Conservation (phyloP, 768 basidiomycete genomes). For the Cyclocybe cylindracea region DNA sequence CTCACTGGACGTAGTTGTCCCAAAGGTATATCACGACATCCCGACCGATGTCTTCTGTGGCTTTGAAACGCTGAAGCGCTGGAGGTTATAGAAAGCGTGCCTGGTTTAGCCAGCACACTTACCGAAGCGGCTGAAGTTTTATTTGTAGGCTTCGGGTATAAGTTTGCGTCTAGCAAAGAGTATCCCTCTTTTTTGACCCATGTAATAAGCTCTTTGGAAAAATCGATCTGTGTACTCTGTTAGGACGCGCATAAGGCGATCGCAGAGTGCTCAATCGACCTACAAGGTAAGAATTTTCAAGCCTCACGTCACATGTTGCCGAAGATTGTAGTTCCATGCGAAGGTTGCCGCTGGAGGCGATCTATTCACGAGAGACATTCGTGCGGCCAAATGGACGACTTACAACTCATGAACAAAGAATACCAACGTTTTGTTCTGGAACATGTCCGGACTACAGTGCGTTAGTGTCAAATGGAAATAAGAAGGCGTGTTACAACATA, state of each 20-base stretch:
- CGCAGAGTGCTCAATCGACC: neutral
- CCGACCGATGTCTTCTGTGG: slow-evolving; percentile 44
- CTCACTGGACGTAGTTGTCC: slow-evolving; percentile 95
- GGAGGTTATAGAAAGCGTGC: neutral
- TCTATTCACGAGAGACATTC: neutral
- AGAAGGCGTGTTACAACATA: slow-evolving; percentile 37
- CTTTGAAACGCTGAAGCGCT: slow-evolving; percentile 36
- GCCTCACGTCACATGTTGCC: slow-evolving; percentile 66
- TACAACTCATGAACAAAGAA: slow-evolving; percentile 96
- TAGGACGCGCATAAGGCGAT: neutral
- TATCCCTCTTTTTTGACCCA: slow-evolving; percentile 75
- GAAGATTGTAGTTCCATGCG: slow-evolving; percentile 80
- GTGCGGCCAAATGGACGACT: slow-evolving; percentile 26
- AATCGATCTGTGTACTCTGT: slow-evolving; percentile 67
- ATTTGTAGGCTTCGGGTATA: slow-evolving; percentile 61
- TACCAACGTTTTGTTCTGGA: slow-evolving; percentile 75
- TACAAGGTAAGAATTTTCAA: slow-evolving; percentile 88
- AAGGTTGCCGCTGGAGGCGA: slow-evolving; percentile 77
- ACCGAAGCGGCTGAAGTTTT: slow-evolving; percentile 7
- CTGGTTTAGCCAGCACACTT: neutral
- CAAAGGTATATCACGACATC: slow-evolving; percentile 84
- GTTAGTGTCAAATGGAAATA: neutral
- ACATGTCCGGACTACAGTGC: slow-evolving; percentile 65
- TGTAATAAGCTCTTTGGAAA: slow-evolving; percentile 73
- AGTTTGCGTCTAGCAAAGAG: slow-evolving; percentile 84